These are phyloP conservation scores for Lachancea meyersii DNA, from an alignment of 805 yeast genomes.

Conservation along the genomic window DNA sequence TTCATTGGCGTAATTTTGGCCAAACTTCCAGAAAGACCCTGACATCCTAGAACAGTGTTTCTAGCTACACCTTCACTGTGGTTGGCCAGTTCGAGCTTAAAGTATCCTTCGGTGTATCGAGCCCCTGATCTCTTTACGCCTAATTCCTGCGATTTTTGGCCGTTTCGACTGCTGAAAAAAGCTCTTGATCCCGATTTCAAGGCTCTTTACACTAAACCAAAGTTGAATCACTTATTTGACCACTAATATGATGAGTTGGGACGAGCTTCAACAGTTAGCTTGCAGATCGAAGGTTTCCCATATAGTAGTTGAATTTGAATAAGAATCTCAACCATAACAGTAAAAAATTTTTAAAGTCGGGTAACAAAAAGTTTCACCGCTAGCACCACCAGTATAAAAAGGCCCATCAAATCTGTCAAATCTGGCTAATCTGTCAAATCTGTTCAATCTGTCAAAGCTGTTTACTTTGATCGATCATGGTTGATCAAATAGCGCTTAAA, in stretches of 20 bases:
- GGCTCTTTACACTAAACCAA: background rate
- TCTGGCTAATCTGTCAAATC: too few species aligned
- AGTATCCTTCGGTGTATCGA: background rate
- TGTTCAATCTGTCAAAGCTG: too few species aligned
- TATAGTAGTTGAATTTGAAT: background rate
- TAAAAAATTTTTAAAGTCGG: conserved; percentile 10
- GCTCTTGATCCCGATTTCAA: background rate
- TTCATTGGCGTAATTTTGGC: conserved; percentile 49
- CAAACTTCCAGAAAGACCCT: conserved; percentile 54
- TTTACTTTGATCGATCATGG: too few species aligned
- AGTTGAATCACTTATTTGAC: background rate
- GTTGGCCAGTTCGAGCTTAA: background rate
- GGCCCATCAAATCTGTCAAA: too few species aligned
- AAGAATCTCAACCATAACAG: background rate
- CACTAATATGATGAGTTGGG: background rate
- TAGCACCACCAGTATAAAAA: too few species aligned
- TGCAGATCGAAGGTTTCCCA: background rate
- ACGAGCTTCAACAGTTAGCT: background rate
- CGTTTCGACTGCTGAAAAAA: background rate
- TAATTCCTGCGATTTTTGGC: background rate
- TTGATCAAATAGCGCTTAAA: too few species aligned
- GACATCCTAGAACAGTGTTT: conserved; percentile 26
- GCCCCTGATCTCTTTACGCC: conserved; percentile 6
- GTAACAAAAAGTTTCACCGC: conserved; percentile 8
- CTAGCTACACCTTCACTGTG: background rate